Base-by-base conservation (phyloP, 2,329 filamentous ascomycete genomes). In the Colletotrichum melonis region DNA sequence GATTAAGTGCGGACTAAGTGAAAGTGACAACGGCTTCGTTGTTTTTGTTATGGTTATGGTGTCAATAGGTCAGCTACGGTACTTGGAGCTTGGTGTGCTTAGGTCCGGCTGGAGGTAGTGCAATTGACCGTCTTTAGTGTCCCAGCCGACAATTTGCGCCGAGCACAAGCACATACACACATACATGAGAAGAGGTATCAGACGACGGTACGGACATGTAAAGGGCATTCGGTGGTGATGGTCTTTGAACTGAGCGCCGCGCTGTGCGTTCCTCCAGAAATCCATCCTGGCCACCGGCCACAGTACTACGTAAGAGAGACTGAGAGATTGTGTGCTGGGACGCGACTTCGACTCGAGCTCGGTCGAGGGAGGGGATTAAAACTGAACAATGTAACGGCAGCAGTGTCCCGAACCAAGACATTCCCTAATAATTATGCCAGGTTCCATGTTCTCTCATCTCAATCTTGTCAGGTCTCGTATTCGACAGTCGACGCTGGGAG, bases 81-180 rank as follows among this genome's bases (percentile, higher is more conserved):
- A n/a, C 6, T 49, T 49, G 19, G 42, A 49, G 42, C 42, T 49
- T 49, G 42, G 7, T 4, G 42, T n/a, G 42, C 42, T 49, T 49
- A 19, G 19, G 19, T 49, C 52, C 52, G 22, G 52, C n/a, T 28
- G 49, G 32, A 57, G n/a, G 54, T 59, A 35, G 49, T 64, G 64
- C 28, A 70, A 70, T 65, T 73, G 67, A 57, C 67, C 67, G 11
- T 60, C 67, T 64, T 52, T 73, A 66, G 71, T 42, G 71, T 38
- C 71, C 56, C 68, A 73, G 67, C 71, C 71, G 62, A 24, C 49
- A 71, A 62, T 71, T 73, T 71, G 71, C 71, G 62, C 56, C 19
- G 55, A 56, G 67, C 71, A 65, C 38, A 42, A 5, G 38, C 32
- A 35, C 42, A n/a, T 19, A 49, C 42, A n/a, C 42, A 49, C 42